Conservation (phyloP, 2,329 filamentous ascomycete genomes). For the Annulohypoxylon truncatum region DNA sequence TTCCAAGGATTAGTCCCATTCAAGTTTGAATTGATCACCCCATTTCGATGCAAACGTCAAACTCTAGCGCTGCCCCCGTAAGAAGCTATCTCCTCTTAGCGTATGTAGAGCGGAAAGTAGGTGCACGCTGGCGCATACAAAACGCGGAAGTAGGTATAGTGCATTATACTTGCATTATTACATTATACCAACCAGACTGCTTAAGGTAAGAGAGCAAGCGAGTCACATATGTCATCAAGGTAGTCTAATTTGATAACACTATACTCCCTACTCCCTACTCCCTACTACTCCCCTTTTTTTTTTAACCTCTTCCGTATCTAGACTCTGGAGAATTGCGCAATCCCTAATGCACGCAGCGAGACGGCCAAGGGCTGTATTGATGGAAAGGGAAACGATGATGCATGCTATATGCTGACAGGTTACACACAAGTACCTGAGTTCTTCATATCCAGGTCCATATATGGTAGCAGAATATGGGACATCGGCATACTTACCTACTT, state of each 20-base stretch:
- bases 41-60: conserved; percentile 6
- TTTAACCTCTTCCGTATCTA: not conserved
- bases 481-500: not conserved
- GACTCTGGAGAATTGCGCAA: conserved; percentile 13
- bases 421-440: conserved; percentile 6
- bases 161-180: no score
- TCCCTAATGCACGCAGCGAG: conserved; percentile 14
- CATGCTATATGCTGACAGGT: conserved; percentile 12
- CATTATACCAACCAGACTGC: conserved; percentile 1
- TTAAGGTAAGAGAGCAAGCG: not conserved
- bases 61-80: not conserved
- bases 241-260: conserved; percentile 9
- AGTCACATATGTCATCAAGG: conserved; percentile 16
- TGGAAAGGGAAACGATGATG: not conserved
- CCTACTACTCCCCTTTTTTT: not conserved
- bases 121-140: not conserved
- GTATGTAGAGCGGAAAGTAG: conserved; percentile 1
- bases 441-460: conserved; percentile 1
- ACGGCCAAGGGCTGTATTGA: conserved; percentile 3
- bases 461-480: not conserved
- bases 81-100: not conserved
- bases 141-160: conserved; percentile 1
- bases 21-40: not conserved
- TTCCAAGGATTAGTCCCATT: not conserved
- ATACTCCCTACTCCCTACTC: not conserved